These are phyloP conservation scores for Mikania micrantha DNA, from an alignment of 129 eudicot species.

Conservation along the genomic window DNA sequence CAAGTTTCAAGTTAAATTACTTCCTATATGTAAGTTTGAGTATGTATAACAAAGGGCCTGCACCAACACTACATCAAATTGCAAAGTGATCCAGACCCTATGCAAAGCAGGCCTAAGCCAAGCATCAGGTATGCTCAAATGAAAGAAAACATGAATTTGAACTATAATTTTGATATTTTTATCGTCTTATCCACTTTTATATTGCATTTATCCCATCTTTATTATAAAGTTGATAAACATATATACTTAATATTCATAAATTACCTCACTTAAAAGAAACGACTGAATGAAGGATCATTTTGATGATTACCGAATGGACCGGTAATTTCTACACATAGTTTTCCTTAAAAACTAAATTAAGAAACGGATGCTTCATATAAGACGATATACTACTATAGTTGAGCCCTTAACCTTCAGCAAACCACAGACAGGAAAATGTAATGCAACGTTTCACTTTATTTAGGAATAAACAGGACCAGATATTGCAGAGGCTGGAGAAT, in stretches of 20 bases:
- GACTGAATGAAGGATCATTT: not conserved
- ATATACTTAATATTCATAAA: not conserved
- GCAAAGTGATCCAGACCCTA: too few relatives aligned
- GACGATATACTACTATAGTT: not conserved
- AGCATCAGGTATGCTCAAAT: too few relatives aligned
- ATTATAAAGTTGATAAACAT: too few relatives aligned
- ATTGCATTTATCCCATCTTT: too few relatives aligned
- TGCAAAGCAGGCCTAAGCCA: too few relatives aligned
- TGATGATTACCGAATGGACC: not conserved
- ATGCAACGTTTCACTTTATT: not conserved
- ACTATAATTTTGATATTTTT: too few relatives aligned
- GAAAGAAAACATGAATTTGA: too few relatives aligned
- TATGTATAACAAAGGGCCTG: too few relatives aligned
- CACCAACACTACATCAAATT: too few relatives aligned
- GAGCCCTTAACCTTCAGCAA: not conserved
- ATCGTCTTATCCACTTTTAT: too few relatives aligned
- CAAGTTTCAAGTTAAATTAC: too few relatives aligned
- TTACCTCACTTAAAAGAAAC: not conserved
- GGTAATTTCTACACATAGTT: not conserved
- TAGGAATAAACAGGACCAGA: not conserved
- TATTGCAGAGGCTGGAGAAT: not conserved
- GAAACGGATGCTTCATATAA: not conserved
- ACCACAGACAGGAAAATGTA: not conserved
- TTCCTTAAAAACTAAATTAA: not conserved
- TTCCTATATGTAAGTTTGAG: too few relatives aligned